Evolutionary conservation across 495 filamentous ascomycete species (phyloP).

Genomic region (Apiosordaria backusii): DNA sequence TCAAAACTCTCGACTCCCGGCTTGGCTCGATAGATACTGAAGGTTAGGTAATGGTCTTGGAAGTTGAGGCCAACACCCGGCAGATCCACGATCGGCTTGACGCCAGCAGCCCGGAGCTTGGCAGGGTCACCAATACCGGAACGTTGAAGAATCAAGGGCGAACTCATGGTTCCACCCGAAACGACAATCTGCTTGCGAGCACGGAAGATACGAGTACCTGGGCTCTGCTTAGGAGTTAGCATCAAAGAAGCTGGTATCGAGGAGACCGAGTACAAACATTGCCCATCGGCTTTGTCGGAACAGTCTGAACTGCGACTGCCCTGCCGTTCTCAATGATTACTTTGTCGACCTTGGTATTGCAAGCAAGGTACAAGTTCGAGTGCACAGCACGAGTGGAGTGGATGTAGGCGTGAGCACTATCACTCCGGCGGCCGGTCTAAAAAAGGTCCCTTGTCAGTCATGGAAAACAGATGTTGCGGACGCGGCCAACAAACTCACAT

Average conservation of each 20-base stretch:
- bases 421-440: constrained; percentile 63
- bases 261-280: constrained; percentile 10
- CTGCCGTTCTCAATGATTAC: constrained; percentile 68
- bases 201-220: constrained; percentile 48
- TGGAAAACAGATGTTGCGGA: background rate
- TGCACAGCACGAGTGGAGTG: constrained; percentile 64
- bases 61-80: constrained; percentile 80
- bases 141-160: constrained; percentile 73
- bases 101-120: constrained; percentile 66
- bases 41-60: constrained; percentile 83
- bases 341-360: constrained; percentile 81
- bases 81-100: constrained; percentile 71
- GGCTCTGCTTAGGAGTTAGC: constrained; percentile 33
- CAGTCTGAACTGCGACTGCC: constrained; percentile 59
- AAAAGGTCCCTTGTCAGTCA: background rate
- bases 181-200: constrained; percentile 77
- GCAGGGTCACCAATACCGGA: constrained; percentile 68
- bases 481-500: constrained; percentile 41
- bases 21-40: constrained; percentile 71
- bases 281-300: constrained; percentile 41
- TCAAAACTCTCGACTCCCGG: constrained; percentile 76
- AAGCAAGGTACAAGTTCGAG: constrained; percentile 69
- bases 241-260: constrained; percentile 10
- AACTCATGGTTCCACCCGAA: constrained; percentile 75
- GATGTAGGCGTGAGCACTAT: constrained; percentile 73